Conservation (phyloP, 768 basidiomycete genomes). For the Suillus subaureus region DNA sequence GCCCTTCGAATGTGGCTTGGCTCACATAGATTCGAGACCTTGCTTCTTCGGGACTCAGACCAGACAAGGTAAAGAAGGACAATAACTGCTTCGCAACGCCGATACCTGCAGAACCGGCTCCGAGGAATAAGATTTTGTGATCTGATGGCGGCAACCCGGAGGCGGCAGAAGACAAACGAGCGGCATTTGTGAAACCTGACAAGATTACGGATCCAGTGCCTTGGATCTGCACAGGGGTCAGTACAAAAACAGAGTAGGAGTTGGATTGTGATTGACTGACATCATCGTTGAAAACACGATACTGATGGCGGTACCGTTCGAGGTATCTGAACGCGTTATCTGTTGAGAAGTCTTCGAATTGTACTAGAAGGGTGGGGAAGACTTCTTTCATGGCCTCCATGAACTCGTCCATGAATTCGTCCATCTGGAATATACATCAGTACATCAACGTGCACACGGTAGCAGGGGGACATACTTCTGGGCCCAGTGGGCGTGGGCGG, state of each 20-base stretch:
- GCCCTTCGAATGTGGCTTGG: constrained; percentile 12
- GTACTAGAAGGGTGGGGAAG: constrained; percentile 70
- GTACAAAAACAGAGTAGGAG: constrained; percentile 5
- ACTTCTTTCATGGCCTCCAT: constrained; percentile 66
- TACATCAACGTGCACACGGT: not conserved
- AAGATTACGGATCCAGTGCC: constrained; percentile 79
- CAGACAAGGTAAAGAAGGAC: constrained; percentile 53
- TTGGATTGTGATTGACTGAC: constrained; percentile 38
- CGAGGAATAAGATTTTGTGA: constrained; percentile 59
- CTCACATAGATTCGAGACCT: constrained; percentile 66
- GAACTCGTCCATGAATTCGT: constrained; percentile 76
- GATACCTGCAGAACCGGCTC: constrained; percentile 55
- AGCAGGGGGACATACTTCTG: constrained; percentile 38
- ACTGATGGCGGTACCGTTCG: constrained; percentile 57
- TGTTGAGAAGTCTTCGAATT: constrained; percentile 78
- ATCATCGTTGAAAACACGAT: constrained; percentile 74
- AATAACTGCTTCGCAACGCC: constrained; percentile 55
- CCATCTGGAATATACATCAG: constrained; percentile 46
- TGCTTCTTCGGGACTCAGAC: constrained; percentile 68
- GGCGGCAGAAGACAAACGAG: constrained; percentile 54
- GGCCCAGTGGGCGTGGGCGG: constrained; percentile 47
- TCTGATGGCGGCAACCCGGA: constrained; percentile 45
- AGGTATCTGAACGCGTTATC: constrained; percentile 80
- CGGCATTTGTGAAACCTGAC: constrained; percentile 76
- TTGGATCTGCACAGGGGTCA: constrained; percentile 48